Base-by-base conservation (phyloP, 441 rosid genomes). In the Adansonia madagascariensis region DNA sequence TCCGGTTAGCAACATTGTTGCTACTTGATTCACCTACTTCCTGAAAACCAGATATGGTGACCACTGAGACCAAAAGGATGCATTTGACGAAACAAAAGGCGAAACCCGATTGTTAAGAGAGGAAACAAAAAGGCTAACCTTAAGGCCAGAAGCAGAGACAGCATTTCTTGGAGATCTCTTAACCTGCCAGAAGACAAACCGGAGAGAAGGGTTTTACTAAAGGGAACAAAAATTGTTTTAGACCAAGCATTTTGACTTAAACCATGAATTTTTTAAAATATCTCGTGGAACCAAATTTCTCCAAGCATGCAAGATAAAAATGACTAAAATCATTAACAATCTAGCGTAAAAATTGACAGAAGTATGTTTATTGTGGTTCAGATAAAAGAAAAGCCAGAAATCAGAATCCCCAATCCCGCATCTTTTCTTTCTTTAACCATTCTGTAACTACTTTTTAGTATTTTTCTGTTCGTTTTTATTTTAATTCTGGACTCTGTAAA, bases 21-120 rank as follows among this genome's bases (percentile, higher is more conserved):
- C 78, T 81, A 62, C 81, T 78, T 20, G 89, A 78, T 76, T 83
- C 89, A 6, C 80, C 79, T 35, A 71, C 62, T 43, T 87, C 89
- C 98, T 90, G 84, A 44, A 80, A 81, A 17, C 43, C 65, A 61
- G 41, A 27, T 14, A 73, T 43, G 27, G 55, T 71, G 15, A 65
- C 8, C 62, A 73, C 60, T 75, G 27, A 66, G 63, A 73, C 56
- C 44, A 9, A 9, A 78, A 0, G 62, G 52, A 5, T 35, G 39
- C 10, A 52, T 8, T 10, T 22, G 18, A 24, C 47, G 6, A 44
- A 12, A 64, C 12, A 63, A 18, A 17, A 78, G 39, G 4, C 10
- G 27, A 8, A 66, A 44, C 11, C 63, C 59, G 64, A 56, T 27
- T 63, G 60, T 67, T 68, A 60, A n/a, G 39, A 35, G 41, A 4